Percentiles rank a stretch among this genome's conserved stretches.
Conservation (phyloP, 768 basidiomycete species). For the Lentinula edodes region DNA sequence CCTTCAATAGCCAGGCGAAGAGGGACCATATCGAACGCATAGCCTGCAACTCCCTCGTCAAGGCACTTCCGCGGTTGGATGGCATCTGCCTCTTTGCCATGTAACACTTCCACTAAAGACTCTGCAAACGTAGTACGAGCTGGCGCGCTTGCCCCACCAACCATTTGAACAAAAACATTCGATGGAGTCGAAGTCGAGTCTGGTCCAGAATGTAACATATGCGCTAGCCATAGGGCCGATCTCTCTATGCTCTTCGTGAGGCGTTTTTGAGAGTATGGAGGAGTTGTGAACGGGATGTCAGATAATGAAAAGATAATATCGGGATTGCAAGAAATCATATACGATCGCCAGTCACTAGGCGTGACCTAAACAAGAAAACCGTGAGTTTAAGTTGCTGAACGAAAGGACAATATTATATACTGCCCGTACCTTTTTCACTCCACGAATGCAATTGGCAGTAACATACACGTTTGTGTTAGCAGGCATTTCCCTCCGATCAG, state of each 20-base stretch:
- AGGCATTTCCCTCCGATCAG: slow-evolving; percentile 63
- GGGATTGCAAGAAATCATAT: slow-evolving; percentile 49
- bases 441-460: slow-evolving; percentile 55
- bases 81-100: slow-evolving; percentile 48
- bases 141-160: slow-evolving; percentile 46
- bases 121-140: slow-evolving; percentile 65
- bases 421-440: slow-evolving; percentile 61
- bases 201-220: slow-evolving; percentile 31
- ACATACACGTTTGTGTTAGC: slow-evolving; percentile 59
- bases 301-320: slow-evolving; percentile 69
- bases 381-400: not conserved
- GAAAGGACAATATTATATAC: no score
- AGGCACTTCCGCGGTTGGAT: slow-evolving; percentile 48
- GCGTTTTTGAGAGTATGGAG: slow-evolving; percentile 74
- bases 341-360: slow-evolving; percentile 47
- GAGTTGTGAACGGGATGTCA: slow-evolving; percentile 61
- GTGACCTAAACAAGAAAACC: slow-evolving; percentile 37
- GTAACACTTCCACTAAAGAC: slow-evolving; percentile 48
- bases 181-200: slow-evolving; percentile 16
- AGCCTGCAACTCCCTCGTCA: slow-evolving; percentile 68
- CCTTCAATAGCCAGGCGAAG: slow-evolving; percentile 27
- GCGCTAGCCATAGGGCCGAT: slow-evolving; percentile 56
- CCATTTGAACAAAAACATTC: slow-evolving; percentile 67
- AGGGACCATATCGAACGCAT: slow-evolving; percentile 63
- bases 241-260: slow-evolving; percentile 72